Evolutionary conservation across 495 filamentous ascomycete species (phyloP).

Genomic region (Chaetomium cochliodes): DNA sequence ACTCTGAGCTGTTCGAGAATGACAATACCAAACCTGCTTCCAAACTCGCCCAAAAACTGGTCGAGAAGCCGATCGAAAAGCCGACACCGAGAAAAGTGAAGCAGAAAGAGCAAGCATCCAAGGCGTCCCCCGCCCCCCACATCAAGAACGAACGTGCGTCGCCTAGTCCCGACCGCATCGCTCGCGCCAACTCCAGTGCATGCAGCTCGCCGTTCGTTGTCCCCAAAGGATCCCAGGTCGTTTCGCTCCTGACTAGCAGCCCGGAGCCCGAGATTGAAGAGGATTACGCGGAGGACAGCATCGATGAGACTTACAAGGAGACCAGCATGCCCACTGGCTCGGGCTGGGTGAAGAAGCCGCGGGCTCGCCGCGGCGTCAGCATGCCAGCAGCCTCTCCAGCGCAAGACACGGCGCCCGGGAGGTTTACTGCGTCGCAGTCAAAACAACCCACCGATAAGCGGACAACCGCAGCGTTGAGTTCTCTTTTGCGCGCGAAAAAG

Average conservation of each 20-base stretch:
- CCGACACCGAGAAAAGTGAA: constrained; percentile 16
- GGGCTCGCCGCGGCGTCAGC: constrained; percentile 10
- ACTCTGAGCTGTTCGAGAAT: constrained; percentile 16
- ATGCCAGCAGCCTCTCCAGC: constrained; percentile 14
- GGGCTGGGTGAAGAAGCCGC: constrained; percentile 38
- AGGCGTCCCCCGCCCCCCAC: background rate
- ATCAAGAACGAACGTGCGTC: constrained; percentile 20
- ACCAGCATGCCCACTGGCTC: constrained; percentile 33
- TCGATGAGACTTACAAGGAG: constrained; percentile 41
- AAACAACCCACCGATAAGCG: background rate
- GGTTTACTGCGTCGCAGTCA: constrained; percentile 3
- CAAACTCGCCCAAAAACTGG: constrained; percentile 18
- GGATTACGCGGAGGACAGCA: constrained; percentile 46
- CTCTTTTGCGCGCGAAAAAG: constrained; percentile 11
- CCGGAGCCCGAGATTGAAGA: constrained; percentile 41
- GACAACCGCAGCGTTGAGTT: background rate
- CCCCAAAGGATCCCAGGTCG: constrained; percentile 42
- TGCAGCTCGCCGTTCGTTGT: constrained; percentile 28
- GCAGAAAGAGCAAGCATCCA: background rate
- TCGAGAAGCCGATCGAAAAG: constrained; percentile 31
- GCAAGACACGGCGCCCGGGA: background rate
- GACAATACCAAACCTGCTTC: constrained; percentile 11
- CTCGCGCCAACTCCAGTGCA: background rate
- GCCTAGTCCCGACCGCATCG: background rate
- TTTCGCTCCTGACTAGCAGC: constrained; percentile 41